Base-by-base conservation (phyloP, 2,329 filamentous ascomycete genomes). In the Uncinocarpus reesii region DNA sequence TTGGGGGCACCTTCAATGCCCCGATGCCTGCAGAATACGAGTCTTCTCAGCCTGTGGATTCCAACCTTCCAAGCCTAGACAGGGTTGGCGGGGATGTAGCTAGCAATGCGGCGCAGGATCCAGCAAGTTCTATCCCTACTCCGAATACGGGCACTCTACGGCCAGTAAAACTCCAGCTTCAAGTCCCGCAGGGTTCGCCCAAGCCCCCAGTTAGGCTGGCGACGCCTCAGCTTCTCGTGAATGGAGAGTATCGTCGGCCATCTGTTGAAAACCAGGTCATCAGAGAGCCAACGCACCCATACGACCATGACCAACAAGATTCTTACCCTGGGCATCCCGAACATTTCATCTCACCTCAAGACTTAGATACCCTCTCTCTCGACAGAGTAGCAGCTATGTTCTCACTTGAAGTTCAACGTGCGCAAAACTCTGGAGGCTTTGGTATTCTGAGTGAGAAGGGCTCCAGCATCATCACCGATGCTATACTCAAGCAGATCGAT, bases 131-230 rank as follows among this genome's bases (percentile, higher is more conserved):
- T 21, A 20, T 47, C n/a, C 18, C 36, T 15, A 32, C 40, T 10
- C 58, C 58, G 1, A 50, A 59, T 15, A 47, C 52, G 23, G 53
- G 55, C 32, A 21, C 48, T 3, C 53, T 56, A 7, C 59, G 61
- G 45, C 66, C 67, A 8, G 60, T 58, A 32, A 69, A 65, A 50
- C 61, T 71, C 40, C 68, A 70, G 44, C 52, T 71, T 15, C 67
- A 69, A 53, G 68, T 70, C 24, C 68, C 68, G 6, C 62, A 65
- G 37, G 47, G 41, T 34, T 62, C 66, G 35, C 50, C 60, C 7
- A 67, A 68, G 6, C 62, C 58, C 0, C 67, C 68, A 3, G 62
- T 71, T 5, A 62, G 67, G 18, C 61, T 71, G 34, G 68, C 67
- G 11, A 70, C 68, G 0, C 68, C 68, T 11, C 67, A 68, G 7